These are phyloP conservation scores for Starmerella scarabaei DNA, from an alignment of 805 yeast genomes.

Conservation along the genomic window DNA sequence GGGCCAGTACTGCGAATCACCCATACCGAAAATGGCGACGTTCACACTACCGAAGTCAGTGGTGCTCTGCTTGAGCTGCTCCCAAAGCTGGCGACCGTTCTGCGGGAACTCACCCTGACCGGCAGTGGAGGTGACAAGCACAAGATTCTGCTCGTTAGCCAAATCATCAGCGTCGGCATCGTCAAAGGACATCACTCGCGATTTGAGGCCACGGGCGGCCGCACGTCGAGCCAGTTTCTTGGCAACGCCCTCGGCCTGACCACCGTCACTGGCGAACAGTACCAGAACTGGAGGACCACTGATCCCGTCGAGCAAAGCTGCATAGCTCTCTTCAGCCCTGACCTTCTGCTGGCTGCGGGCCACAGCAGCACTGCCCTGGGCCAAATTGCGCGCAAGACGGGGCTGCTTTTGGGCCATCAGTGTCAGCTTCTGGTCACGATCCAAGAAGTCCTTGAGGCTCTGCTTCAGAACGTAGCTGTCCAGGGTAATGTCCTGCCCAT, in stretches of 20 bases:
- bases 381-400: slow-evolving; percentile 58
- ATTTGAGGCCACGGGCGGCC: slow-evolving; percentile 61
- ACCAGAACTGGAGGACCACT: slow-evolving; percentile 85
- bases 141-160: slow-evolving; percentile 54
- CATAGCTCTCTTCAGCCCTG: slow-evolving; percentile 66
- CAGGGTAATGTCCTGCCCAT: slow-evolving; percentile 53
- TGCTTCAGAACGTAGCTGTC: slow-evolving; percentile 74
- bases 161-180: slow-evolving; percentile 52
- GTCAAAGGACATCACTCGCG: slow-evolving; percentile 54
- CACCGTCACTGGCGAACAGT: slow-evolving; percentile 85
- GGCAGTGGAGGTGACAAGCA: slow-evolving; percentile 59
- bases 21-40: slow-evolving; percentile 59
- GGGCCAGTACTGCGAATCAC: slow-evolving; percentile 90
- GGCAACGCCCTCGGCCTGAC: slow-evolving; percentile 73
- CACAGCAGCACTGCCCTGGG: slow-evolving; percentile 47
- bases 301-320: slow-evolving; percentile 66
- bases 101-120: slow-evolving; percentile 84
- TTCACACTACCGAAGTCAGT: slow-evolving; percentile 41
- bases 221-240: slow-evolving; percentile 69
- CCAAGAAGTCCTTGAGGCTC: slow-evolving; percentile 66
- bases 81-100: slow-evolving; percentile 70
- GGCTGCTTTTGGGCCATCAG: slow-evolving; percentile 61
- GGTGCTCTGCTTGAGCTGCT: slow-evolving; percentile 44
- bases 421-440: slow-evolving; percentile 79
- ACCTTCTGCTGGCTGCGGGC: slow-evolving; percentile 45